Percentiles rank a stretch among this genome's conserved stretches.
phyloP scores from a whole-genome alignment of 2,329 filamentous ascomycete species.

The Pseudocercospora fuligena region DNA sequence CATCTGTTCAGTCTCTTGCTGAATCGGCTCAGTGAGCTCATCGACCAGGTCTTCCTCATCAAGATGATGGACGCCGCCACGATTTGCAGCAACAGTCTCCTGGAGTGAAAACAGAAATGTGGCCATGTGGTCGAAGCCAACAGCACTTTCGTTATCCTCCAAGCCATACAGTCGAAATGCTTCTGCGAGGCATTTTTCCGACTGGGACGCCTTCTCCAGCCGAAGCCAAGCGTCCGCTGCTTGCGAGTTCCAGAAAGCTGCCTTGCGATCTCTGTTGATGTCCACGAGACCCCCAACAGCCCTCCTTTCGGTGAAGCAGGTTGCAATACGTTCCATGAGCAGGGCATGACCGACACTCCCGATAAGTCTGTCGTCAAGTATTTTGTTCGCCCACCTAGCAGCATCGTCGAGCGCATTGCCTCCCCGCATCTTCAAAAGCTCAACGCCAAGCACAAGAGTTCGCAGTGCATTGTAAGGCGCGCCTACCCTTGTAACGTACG shows the following conservation, averaged over 20 bases:
- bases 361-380: constrained; percentile 78
- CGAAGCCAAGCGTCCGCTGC: constrained; percentile 83
- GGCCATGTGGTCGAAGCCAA: constrained; percentile 57
- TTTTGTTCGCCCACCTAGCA: constrained; percentile 78
- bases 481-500: constrained; percentile 83
- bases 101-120: constrained; percentile 70
- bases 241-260: constrained; percentile 85
- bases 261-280: constrained; percentile 79
- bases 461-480: constrained; percentile 81
- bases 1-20: constrained; percentile 44
- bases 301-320: constrained; percentile 75
- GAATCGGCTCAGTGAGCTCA: constrained; percentile 38
- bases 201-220: constrained; percentile 76
- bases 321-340: constrained; percentile 81
- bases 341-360: constrained; percentile 79
- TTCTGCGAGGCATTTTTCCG: constrained; percentile 75
- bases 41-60: constrained; percentile 40
- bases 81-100: constrained; percentile 60
- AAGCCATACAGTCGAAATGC: constrained; percentile 60
- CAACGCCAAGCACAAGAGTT: constrained; percentile 74
- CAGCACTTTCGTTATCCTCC: constrained; percentile 29
- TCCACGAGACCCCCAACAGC: constrained; percentile 69
- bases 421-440: constrained; percentile 80
- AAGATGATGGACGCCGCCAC: constrained; percentile 43
- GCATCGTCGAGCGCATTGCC: constrained; percentile 83